Conservation (phyloP, 2,329 filamentous ascomycete genomes). For the Chrysoporthe cubensis region DNA sequence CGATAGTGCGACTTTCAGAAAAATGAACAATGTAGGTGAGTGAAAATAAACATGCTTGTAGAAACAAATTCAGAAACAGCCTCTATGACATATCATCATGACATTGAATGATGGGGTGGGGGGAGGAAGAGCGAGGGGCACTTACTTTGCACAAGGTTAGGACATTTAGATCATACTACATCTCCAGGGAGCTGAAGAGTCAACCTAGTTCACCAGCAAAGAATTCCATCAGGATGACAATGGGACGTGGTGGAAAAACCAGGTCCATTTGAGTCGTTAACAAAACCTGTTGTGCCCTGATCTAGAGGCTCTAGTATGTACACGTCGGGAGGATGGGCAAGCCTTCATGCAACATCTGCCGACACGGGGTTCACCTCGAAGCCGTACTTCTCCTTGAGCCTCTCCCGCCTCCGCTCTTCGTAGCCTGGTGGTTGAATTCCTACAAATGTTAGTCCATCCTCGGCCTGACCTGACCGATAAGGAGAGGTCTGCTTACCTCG, state of each 20-base stretch:
- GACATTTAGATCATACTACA: not conserved
- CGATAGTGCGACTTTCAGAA: constrained; percentile 14
- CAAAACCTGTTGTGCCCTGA: constrained; percentile 6
- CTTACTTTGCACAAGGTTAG: constrained; percentile 1
- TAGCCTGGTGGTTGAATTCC: constrained; percentile 82
- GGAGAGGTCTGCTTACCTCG: constrained; percentile 63
- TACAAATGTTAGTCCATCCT: constrained; percentile 42
- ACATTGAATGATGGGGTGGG: not conserved
- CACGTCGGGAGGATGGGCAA: constrained; percentile 19
- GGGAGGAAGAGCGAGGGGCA: not conserved
- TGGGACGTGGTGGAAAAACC: not conserved
- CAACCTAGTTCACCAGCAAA: not conserved
- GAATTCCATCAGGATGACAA: not conserved
- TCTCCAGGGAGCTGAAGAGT: not conserved
- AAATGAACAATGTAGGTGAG: constrained; percentile 25
- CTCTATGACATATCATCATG: constrained; percentile 42
- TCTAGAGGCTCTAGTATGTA: constrained; percentile 28
- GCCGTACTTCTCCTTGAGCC: constrained; percentile 85
- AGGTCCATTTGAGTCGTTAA: constrained; percentile 16
- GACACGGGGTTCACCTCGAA: constrained; percentile 76
- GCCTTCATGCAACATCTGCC: constrained; percentile 43
- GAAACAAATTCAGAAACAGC: constrained; percentile 44
- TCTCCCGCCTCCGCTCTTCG: constrained; percentile 78
- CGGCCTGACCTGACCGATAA: not conserved
- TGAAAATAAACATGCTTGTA: constrained; percentile 39